A percentile compares a stretch with the other conserved stretches of the same genome.
Conservation (phyloP, 2,329 filamentous ascomycete genomes). For the Alternaria hordeiaustralica region DNA sequence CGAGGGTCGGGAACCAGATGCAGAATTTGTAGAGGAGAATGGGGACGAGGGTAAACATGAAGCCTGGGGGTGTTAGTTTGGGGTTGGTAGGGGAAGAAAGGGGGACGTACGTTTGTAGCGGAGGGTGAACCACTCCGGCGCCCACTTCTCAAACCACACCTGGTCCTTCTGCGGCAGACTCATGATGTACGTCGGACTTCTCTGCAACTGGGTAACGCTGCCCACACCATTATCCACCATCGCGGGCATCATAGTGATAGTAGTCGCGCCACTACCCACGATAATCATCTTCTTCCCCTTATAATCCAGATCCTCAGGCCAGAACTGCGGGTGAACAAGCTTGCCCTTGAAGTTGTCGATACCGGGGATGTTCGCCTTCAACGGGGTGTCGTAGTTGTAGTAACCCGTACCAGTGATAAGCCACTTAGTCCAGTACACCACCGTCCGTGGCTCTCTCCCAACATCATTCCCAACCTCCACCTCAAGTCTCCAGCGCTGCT, state of each 20-base stretch:
- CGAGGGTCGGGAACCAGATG: slow-evolving; percentile 58
- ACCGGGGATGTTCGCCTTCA: slow-evolving; percentile 68
- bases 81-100: neutral
- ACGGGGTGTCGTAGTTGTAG: slow-evolving; percentile 72
- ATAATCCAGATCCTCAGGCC: slow-evolving; percentile 73
- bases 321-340: slow-evolving; percentile 75
- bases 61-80: slow-evolving; percentile 25
- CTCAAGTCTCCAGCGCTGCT: slow-evolving; percentile 56
- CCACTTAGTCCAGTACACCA: slow-evolving; percentile 54
- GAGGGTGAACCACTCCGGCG: slow-evolving; percentile 58
- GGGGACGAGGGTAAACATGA: slow-evolving; percentile 59
- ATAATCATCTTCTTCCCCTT: slow-evolving; percentile 71
- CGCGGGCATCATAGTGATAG: slow-evolving; percentile 76
- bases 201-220: slow-evolving; percentile 79
- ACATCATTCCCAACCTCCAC: slow-evolving; percentile 31
- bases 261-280: slow-evolving; percentile 80
- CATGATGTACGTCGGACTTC: slow-evolving; percentile 70
- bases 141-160: slow-evolving; percentile 45
- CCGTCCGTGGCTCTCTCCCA: slow-evolving; percentile 40
- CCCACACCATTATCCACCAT: slow-evolving; percentile 67
- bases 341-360: slow-evolving; percentile 69
- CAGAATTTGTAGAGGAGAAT: slow-evolving; percentile 60
- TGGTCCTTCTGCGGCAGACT: slow-evolving; percentile 54
- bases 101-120: slow-evolving; percentile 52
- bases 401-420: slow-evolving; percentile 71